Conservation (phyloP, 2,329 filamentous ascomycete genomes). For the Pseudogymnoascus sp. region DNA sequence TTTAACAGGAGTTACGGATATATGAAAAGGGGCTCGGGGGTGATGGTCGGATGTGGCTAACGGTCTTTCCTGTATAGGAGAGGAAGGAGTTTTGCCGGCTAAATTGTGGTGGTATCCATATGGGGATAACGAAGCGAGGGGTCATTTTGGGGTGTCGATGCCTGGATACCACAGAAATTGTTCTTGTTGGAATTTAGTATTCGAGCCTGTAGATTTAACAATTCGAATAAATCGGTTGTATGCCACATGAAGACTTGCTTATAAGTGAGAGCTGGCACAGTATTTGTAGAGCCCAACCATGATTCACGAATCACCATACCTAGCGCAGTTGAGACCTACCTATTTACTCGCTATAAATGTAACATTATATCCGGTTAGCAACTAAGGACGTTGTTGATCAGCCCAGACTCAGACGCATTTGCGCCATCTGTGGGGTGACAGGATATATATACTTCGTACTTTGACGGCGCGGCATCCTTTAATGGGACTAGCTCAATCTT, state of each 20-base stretch:
- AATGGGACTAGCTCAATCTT: neutral
- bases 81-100: constrained; percentile 3
- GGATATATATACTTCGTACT: neutral
- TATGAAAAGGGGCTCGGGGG: neutral
- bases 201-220: constrained; percentile 4
- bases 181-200: neutral
- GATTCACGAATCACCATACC: neutral
- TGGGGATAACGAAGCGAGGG: neutral
- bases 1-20: constrained; percentile 5
- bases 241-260: neutral
- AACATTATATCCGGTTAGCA: neutral
- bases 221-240: neutral
- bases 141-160: neutral
- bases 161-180: constrained; percentile 2
- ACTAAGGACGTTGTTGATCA: neutral
- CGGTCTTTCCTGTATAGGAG: neutral
- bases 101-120: neutral
- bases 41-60: neutral
- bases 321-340: neutral
- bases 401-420: neutral
- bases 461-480: neutral
- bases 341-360: neutral
- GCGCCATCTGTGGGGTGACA: neutral
- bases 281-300: neutral
- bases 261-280: neutral